Conservation (phyloP, 1,284 basidiomycete genomes). For the Apiotrichum montevideense region DNA sequence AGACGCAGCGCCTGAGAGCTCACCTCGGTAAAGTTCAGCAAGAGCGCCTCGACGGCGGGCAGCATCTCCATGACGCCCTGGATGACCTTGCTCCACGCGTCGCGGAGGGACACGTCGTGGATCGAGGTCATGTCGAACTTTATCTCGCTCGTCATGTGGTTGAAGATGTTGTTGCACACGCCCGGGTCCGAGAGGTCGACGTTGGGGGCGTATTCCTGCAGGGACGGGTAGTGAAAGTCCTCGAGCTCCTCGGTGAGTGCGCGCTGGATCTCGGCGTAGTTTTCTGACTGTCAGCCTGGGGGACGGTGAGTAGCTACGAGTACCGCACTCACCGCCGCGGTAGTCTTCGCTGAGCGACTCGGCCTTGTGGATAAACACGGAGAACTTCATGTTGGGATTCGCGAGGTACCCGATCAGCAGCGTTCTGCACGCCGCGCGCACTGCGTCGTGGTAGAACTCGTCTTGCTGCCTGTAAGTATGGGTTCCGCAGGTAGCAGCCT, state of each 20-base stretch:
- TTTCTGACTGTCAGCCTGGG: conserved; percentile 54
- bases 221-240: conserved; percentile 54
- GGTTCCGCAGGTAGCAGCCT: conserved; percentile 37
- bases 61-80: conserved; percentile 50
- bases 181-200: conserved; percentile 35
- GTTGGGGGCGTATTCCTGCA: conserved; percentile 22
- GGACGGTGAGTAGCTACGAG: not conserved
- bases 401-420: conserved; percentile 66
- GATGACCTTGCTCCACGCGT: conserved; percentile 52
- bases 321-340: conserved; percentile 64
- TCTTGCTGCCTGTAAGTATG: conserved; percentile 30
- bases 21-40: conserved; percentile 49
- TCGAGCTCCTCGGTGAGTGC: conserved; percentile 73
- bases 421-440: conserved; percentile 70
- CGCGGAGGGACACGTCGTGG: conserved; percentile 52
- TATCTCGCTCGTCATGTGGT: conserved; percentile 41
- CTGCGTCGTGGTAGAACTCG: conserved; percentile 57
- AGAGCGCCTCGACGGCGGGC: conserved; percentile 47
- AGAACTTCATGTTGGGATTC: conserved; percentile 73
- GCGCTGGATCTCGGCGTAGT: conserved; percentile 78
- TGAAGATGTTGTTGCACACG: conserved; percentile 32
- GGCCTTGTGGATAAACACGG: conserved; percentile 95
- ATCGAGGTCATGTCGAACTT: conserved; percentile 53
- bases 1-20: conserved; percentile 14
- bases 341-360: conserved; percentile 90